Percentiles rank a stretch among this genome's conserved stretches.
Conservation (phyloP, 108 stramenopile species). For the Nannochloropsis gaditana region DNA sequence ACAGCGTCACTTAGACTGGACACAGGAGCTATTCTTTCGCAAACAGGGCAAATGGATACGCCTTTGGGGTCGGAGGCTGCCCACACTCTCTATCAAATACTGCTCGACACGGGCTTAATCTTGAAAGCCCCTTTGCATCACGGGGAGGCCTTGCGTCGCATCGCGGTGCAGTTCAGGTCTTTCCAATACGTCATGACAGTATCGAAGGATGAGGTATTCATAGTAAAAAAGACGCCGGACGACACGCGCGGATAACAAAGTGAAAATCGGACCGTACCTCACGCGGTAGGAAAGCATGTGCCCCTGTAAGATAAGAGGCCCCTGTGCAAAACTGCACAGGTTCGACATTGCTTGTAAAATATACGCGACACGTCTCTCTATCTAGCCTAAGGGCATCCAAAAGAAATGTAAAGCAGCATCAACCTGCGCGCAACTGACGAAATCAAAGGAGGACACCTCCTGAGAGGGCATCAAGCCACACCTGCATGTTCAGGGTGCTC, state of each 20-base stretch:
- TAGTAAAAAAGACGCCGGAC: constrained; percentile 6
- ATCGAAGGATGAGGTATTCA: neutral
- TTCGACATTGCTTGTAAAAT: too few relatives aligned
- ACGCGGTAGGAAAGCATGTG: too few relatives aligned
- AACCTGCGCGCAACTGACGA: too few relatives aligned
- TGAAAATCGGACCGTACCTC: too few relatives aligned
- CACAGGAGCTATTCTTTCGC: neutral
- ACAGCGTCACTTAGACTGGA: neutral
- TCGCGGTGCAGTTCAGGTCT: neutral
- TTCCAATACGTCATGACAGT: constrained; percentile 6
- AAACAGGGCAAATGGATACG: constrained; percentile 7
- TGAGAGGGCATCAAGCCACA: too few relatives aligned
- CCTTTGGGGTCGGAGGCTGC: neutral
- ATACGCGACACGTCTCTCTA: too few relatives aligned
- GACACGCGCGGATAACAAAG: neutral
- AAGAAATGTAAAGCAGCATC: too few relatives aligned
- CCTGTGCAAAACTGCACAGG: too few relatives aligned
- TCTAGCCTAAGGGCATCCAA: too few relatives aligned
- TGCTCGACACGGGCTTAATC: constrained; percentile 17
- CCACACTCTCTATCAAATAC: neutral
- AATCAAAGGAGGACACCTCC: too few relatives aligned
- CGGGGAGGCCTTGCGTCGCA: neutral
- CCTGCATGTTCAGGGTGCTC: too few relatives aligned
- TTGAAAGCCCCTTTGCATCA: neutral
- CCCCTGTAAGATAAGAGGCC: too few relatives aligned